A percentile compares a stretch with the other conserved stretches of the same genome.
Conservation (phyloP, 2,329 filamentous ascomycete genomes). For the Penicillium sp. region DNA sequence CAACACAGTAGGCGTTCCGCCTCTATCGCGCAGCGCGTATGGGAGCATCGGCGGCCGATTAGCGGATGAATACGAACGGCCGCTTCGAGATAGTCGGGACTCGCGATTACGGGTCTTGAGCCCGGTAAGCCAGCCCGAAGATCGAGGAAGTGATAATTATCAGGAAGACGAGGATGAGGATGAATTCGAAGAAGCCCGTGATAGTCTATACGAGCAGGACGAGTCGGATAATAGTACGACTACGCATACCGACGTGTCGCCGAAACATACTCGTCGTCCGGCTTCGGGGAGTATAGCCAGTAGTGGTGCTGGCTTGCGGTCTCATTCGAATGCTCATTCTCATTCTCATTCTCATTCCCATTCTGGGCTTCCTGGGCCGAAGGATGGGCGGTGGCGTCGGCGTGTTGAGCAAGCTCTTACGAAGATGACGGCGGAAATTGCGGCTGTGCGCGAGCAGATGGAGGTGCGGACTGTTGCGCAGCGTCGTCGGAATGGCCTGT, state of each 20-base stretch:
- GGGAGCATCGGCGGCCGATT: conserved; percentile 40
- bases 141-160: conserved; percentile 37
- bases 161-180: conserved; percentile 41
- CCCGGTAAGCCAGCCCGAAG: conserved; percentile 83
- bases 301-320: conserved; percentile 7
- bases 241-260: conserved; percentile 27
- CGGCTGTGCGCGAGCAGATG: conserved; percentile 88
- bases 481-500: conserved; percentile 64
- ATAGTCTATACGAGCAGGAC: conserved; percentile 32
- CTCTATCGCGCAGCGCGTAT: conserved; percentile 31
- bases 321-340: conserved; percentile 8
- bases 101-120: conserved; percentile 71
- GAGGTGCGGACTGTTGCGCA: conserved; percentile 73
- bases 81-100: conserved; percentile 35
- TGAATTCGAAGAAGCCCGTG: conserved; percentile 38
- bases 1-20: conserved; percentile 32
- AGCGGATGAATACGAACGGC: conserved; percentile 38
- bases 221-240: conserved; percentile 27
- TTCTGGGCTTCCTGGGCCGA: conserved; percentile 74
- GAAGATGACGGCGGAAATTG: conserved; percentile 88
- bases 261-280: conserved; percentile 11
- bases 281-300: conserved; percentile 9
- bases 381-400: conserved; percentile 71
- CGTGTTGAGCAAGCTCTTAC: conserved; percentile 84
- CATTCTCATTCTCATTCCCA: not conserved